Evolutionary conservation across 352 stramenopile species (phyloP).

Genomic region (Phytophthora lateralis): DNA sequence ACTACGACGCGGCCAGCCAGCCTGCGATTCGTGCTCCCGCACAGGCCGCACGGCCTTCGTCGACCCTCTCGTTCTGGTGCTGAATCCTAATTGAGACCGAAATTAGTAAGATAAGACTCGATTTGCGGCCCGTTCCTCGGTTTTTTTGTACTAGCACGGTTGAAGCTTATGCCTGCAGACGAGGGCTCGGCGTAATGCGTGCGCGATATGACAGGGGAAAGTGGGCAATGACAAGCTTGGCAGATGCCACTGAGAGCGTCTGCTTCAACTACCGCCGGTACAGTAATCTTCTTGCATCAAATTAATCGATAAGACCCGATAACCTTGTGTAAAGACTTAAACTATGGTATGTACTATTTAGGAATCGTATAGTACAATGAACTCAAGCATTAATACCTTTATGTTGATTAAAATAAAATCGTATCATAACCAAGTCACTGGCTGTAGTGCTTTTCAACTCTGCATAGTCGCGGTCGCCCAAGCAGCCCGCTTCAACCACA

Average conservation of each 20-base stretch:
- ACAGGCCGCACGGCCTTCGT: too few species aligned
- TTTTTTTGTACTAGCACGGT: not conserved
- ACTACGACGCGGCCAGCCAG: too few species aligned
- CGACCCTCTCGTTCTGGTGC: too few species aligned
- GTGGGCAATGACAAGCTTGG: not conserved
- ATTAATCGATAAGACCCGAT: not conserved
- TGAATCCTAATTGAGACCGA: too few species aligned
- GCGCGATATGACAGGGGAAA: not conserved
- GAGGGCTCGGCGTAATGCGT: not conserved
- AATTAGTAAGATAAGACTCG: too few species aligned
- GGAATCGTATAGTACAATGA: not conserved
- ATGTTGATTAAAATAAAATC: not conserved
- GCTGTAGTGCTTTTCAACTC: not conserved
- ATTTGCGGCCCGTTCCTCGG: too few species aligned
- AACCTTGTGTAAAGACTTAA: not conserved
- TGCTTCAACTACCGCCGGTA: not conserved
- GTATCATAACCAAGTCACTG: not conserved
- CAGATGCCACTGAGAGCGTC: not conserved
- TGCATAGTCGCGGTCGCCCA: conserved; percentile 17
- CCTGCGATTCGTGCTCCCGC: too few species aligned
- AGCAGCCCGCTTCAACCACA: conserved; percentile 28
- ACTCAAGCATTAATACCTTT: not conserved
- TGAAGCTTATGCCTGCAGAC: not conserved
- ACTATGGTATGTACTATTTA: not conserved
- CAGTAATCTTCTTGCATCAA: not conserved